phyloP scores from a whole-genome alignment of 2,329 filamentous ascomycete genomes.

The Pseudogymnoascus destructans region DNA sequence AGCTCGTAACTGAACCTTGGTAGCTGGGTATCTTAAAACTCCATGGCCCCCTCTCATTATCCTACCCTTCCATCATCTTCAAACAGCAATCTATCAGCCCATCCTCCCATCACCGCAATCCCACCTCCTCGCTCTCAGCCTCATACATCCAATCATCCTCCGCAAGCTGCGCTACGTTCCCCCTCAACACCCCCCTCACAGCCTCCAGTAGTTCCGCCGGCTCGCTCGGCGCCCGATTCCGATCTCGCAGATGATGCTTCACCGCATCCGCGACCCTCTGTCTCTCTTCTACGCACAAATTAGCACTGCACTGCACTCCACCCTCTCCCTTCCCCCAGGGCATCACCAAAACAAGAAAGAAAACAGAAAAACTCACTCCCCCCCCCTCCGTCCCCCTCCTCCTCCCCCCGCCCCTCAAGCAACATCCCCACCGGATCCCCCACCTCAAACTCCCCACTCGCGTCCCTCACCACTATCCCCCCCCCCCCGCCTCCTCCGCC shows the following conservation, averaged over 20 bases:
- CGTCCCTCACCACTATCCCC: constrained; percentile 50
- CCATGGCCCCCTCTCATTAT: constrained; percentile 13
- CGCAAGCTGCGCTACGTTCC: constrained; percentile 58
- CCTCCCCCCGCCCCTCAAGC: constrained; percentile 38
- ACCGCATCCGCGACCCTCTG: constrained; percentile 48
- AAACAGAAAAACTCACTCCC: constrained; percentile 25
- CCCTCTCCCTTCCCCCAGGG: constrained; percentile 15
- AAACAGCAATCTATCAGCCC: background rate
- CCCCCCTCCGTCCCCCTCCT: constrained; percentile 36
- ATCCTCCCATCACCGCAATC: background rate
- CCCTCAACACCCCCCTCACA: constrained; percentile 55
- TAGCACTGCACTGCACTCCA: no score
- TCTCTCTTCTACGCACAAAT: constrained; percentile 36
- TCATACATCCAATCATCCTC: constrained; percentile 93
- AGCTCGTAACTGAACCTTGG: constrained; percentile 10
- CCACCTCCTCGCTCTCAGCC: constrained; percentile 37
- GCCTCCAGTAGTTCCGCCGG: constrained; percentile 61
- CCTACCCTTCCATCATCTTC: constrained; percentile 11
- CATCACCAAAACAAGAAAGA: background rate
- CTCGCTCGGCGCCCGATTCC: constrained; percentile 43
- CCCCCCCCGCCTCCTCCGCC: background rate
- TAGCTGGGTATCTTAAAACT: constrained; percentile 19
- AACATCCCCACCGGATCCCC: constrained; percentile 39
- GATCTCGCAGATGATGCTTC: constrained; percentile 45
- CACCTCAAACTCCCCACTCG: constrained; percentile 47